Percentiles rank a stretch among this genome's conserved stretches.
phyloP scores from a whole-genome alignment of 1,139 yeast species.

The Protomyces inundatus region DNA sequence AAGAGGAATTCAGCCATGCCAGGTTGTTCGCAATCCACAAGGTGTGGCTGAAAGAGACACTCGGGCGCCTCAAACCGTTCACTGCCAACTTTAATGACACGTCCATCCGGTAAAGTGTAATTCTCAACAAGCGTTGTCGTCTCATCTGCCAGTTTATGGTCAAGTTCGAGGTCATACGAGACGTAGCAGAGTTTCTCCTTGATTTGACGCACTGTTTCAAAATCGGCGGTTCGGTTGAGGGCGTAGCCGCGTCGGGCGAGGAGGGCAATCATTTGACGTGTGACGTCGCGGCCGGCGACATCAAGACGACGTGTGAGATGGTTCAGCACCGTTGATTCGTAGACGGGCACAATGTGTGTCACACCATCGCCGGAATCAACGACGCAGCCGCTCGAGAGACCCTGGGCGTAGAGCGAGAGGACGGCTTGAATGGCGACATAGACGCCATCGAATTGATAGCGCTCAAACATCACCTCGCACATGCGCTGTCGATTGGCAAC shows the following conservation, averaged over 20 bases:
- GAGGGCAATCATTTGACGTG: slow-evolving; percentile 84
- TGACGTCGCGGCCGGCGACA: slow-evolving; percentile 97
- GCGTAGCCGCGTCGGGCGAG: slow-evolving; percentile 95
- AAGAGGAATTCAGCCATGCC: slow-evolving; percentile 91
- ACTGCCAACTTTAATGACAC: slow-evolving; percentile 87
- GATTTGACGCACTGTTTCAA: slow-evolving; percentile 95
- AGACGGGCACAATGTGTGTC: slow-evolving; percentile 96
- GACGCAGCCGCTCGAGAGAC: slow-evolving; percentile 90
- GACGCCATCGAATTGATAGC: slow-evolving; percentile 90
- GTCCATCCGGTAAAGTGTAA: slow-evolving; percentile 86
- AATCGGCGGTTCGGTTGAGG: slow-evolving; percentile 95
- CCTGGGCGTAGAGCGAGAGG: slow-evolving; percentile 88
- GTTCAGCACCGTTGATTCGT: slow-evolving; percentile 90
- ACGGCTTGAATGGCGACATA: slow-evolving; percentile 98
- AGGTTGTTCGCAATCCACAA: slow-evolving; percentile 96
- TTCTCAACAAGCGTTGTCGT: slow-evolving; percentile 89
- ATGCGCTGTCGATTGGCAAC: slow-evolving; percentile 83
- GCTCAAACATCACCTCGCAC: slow-evolving; percentile 97
- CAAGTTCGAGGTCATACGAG: slow-evolving; percentile 86
- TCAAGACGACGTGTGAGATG: slow-evolving; percentile 89
- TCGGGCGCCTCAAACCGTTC: slow-evolving; percentile 98
- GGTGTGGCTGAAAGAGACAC: slow-evolving; percentile 91
- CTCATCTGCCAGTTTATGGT: slow-evolving; percentile 79
- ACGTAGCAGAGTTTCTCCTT: slow-evolving; percentile 95
- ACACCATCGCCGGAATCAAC: slow-evolving; percentile 96